Conservation (phyloP, 352 stramenopile genomes). For the Aphanomyces cochlioides region DNA sequence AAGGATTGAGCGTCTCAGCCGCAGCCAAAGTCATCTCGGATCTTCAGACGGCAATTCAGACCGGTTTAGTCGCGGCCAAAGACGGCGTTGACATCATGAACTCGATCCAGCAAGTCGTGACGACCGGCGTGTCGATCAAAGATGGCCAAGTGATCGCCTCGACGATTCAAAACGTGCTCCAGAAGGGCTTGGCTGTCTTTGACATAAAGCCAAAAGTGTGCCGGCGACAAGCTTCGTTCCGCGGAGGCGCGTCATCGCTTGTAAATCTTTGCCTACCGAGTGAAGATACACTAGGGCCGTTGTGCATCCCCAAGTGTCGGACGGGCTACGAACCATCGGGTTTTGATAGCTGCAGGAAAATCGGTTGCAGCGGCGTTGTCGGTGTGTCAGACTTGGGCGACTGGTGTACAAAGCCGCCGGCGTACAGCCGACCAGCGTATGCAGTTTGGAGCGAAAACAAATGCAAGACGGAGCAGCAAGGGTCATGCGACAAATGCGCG, state of each 20-base stretch:
- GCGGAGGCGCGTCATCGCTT: not conserved
- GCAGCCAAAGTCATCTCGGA: not conserved
- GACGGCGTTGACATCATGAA: slow-evolving; percentile 17
- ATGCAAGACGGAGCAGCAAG: not conserved
- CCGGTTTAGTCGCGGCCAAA: not conserved
- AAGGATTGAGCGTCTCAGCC: not conserved
- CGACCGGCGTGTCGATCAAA: not conserved
- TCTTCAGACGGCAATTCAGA: not conserved
- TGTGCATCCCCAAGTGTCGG: slow-evolving; percentile 24
- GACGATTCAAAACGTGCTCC: slow-evolving; percentile 16
- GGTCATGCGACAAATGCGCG: slow-evolving; percentile 13
- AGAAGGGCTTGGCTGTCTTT: not conserved
- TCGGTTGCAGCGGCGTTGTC: slow-evolving; percentile 10
- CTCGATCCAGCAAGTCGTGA: slow-evolving; percentile 15
- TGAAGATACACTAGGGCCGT: slow-evolving; percentile 14
- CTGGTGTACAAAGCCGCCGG: slow-evolving; percentile 21
- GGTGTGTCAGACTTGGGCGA: not conserved
- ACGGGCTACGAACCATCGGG: slow-evolving; percentile 8
- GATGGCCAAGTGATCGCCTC: not conserved
- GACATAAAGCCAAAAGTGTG: slow-evolving; percentile 24
- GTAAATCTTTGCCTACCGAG: slow-evolving; percentile 9
- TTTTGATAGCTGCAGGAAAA: slow-evolving; percentile 18
- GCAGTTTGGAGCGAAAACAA: slow-evolving; percentile 20
- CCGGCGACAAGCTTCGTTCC: slow-evolving; percentile 14
- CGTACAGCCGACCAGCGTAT: slow-evolving; percentile 17